A percentile compares a stretch with the other conserved stretches of the same genome.
These are phyloP conservation scores for Colletotrichum horii DNA, from an alignment of 2,329 filamentous ascomycete genomes.

Conservation along the genomic window DNA sequence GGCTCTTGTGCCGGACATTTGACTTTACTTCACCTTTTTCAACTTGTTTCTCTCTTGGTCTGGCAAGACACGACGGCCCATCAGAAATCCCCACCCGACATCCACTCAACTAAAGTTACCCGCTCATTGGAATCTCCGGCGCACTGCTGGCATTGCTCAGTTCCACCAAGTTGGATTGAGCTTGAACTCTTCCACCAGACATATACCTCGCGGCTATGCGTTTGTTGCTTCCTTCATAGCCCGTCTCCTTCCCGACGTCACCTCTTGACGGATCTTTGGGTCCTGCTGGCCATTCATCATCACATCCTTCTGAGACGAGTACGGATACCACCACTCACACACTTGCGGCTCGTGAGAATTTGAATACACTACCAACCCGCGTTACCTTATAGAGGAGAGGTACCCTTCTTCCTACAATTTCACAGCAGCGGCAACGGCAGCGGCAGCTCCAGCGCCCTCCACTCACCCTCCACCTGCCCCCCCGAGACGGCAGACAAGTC, in stretches of 20 bases:
- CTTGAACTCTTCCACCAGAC: not conserved
- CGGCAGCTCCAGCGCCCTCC: not conserved
- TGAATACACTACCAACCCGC: not conserved
- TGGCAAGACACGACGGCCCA: not conserved
- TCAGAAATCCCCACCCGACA: constrained; percentile 1
- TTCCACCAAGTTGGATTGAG: not conserved
- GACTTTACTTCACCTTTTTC: not conserved
- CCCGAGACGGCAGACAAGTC: not conserved
- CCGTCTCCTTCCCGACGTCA: not conserved
- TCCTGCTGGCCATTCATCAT: not conserved
- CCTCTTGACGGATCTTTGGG: not conserved
- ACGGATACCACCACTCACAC: not conserved
- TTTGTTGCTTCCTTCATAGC: constrained; percentile 13
- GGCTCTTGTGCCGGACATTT: not conserved
- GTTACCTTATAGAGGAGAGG: no score
- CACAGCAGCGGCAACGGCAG: not conserved
- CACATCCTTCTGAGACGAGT: not conserved
- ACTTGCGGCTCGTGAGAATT: not conserved
- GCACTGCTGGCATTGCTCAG: constrained; percentile 2
- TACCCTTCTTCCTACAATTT: not conserved
- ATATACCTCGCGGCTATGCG: constrained; percentile 4
- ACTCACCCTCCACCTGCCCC: not conserved
- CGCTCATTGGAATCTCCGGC: constrained; percentile 13
- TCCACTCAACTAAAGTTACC: constrained; percentile 14
- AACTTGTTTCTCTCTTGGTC: not conserved